Evolutionary conservation across 208 protist species (phyloP).

Genomic region (Entamoeba moshkovskii): DNA sequence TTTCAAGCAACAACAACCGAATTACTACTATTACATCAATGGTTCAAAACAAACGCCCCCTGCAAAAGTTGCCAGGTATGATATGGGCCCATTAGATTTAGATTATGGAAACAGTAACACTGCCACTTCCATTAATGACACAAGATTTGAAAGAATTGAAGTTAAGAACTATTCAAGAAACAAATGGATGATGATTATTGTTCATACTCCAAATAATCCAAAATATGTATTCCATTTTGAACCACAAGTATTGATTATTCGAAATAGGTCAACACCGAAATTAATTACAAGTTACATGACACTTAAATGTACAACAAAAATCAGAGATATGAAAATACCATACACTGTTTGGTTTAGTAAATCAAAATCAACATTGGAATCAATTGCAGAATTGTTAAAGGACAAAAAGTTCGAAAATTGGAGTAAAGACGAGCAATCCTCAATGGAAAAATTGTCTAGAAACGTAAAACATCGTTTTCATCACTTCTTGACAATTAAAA

Average conservation of each 20-base stretch:
- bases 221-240: conserved; percentile 1
- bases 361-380: neutral
- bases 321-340: neutral
- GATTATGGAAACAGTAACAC: neutral
- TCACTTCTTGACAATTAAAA: neutral
- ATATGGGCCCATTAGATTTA: neutral
- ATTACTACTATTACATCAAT: neutral
- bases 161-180: neutral
- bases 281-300: neutral
- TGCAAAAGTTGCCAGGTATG: neutral
- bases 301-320: neutral
- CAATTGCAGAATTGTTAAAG: neutral
- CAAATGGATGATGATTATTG: neutral
- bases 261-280: neutral
- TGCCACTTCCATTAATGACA: neutral
- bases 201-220: neutral
- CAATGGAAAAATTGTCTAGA: neutral
- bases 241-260: neutral
- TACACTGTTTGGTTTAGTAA: neutral
- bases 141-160: neutral
- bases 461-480: neutral
- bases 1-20: neutral
- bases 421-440: neutral
- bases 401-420: neutral
- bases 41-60: neutral